Base-by-base conservation (phyloP, 1,284 basidiomycete genomes). In the Fistulina hepatica region DNA sequence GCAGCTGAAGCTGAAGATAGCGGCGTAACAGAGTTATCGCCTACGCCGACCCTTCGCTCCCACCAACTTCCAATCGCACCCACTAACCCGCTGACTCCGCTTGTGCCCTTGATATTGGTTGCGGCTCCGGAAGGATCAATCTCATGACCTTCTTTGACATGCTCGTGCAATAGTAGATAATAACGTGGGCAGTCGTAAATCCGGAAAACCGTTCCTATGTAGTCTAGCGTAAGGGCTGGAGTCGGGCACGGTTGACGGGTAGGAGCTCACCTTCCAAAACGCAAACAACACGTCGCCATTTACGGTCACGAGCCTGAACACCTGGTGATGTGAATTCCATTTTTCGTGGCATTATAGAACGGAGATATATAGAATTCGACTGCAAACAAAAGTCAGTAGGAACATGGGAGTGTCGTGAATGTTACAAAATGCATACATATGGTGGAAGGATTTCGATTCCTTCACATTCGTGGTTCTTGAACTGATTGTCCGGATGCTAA, bases 221-320 rank as follows among this genome's bases (percentile, higher is more conserved):
- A n/a, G n/a, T n/a, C n/a, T n/a, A n/a, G n/a, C n/a, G n/a, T n/a
- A n/a, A n/a, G n/a, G n/a, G n/a, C n/a, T n/a, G n/a, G n/a, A n/a
- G n/a, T n/a, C n/a, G n/a, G n/a, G n/a, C n/a, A n/a, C n/a, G n/a
- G n/a, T n/a, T n/a, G n/a, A n/a, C n/a, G n/a, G n/a, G n/a, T n/a
- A n/a, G n/a, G n/a, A n/a, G n/a, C n/a, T n/a, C n/a, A n/a, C n/a
- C 95, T 53, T 97, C 90, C 27, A 99, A 61, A 46, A 95, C 88
- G 56, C 91, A 88, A 52, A 94, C 74, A 43, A 82, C 76, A 36
- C 85, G 69, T 47, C 82, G 76, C 94, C 94, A 99, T 52, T 88
- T 88, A 24, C 95, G 71, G 53, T 97, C 91, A 53, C 71, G 76
- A 12, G 92, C 81, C 55, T 94, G 89, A 3, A 90, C 67, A 7